Percentiles rank a stretch among this genome's conserved stretches.
Conservation (phyloP, 495 filamentous ascomycete species). For the Aspergillus avenaceus region DNA sequence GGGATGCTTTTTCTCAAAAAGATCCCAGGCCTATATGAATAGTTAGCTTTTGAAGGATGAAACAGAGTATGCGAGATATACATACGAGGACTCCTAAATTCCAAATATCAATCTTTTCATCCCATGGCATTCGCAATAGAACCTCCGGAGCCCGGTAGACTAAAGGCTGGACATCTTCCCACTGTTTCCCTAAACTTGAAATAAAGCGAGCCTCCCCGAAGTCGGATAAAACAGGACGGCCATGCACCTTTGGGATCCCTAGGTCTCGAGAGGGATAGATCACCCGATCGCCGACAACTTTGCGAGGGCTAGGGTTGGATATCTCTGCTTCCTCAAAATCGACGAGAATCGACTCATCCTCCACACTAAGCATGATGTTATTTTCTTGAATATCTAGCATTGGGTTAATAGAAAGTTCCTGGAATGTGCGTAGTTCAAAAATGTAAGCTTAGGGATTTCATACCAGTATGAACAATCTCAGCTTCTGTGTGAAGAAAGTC, state of each 20-base stretch:
- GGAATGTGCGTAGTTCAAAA: background rate
- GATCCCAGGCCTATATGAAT: slow-evolving; percentile 33
- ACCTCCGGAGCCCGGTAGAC: slow-evolving; percentile 41
- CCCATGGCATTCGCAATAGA: slow-evolving; percentile 33
- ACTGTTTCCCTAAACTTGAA: slow-evolving; percentile 11
- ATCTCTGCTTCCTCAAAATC: slow-evolving; percentile 24
- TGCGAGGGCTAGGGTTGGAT: slow-evolving; percentile 15
- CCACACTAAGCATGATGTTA: slow-evolving; percentile 24
- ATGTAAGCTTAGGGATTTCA: background rate
- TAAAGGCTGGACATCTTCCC: slow-evolving; percentile 21
- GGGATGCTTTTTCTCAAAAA: slow-evolving; percentile 39
- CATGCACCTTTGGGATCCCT: slow-evolving; percentile 3
- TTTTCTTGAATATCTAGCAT: slow-evolving; percentile 23
- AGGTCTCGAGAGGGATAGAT: slow-evolving; percentile 21
- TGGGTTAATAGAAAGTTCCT: background rate
- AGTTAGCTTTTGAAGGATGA: background rate
- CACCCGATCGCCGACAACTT: slow-evolving; percentile 12
- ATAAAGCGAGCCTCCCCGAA: slow-evolving; percentile 25
- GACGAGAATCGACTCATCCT: slow-evolving; percentile 27
- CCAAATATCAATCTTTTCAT: slow-evolving; percentile 39
- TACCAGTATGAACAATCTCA: slow-evolving; percentile 2
- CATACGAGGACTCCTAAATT: slow-evolving; percentile 38
- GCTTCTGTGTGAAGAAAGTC: slow-evolving; percentile 13
- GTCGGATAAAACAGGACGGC: slow-evolving; percentile 21
- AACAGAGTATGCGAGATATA: background rate